Evolutionary conservation across 495 filamentous ascomycete genomes (phyloP), one percentile per base, ranked within the genome.

Genomic region (Neurospora cerealis): DNA sequence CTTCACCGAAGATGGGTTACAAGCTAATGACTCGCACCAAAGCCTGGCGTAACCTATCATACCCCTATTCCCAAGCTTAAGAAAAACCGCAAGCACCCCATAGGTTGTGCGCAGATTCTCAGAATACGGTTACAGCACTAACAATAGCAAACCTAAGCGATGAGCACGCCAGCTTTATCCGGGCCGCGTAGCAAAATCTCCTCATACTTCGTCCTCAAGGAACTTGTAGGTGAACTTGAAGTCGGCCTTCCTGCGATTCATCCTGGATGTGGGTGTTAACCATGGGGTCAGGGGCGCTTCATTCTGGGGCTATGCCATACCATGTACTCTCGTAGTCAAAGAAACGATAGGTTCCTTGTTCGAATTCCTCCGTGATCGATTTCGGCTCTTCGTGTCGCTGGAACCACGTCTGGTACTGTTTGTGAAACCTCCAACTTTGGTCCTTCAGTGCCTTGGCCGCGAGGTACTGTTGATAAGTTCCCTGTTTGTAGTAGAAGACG

Each of bases 271-370:
- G 74, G 73, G 62, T 38, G 44, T 70, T 39, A 76, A 48, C 38
- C 17, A 72, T 17, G 54, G 62, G 39, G 48, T 37, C 19, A 17
- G 70, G 37, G 46, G 38, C 34, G 62, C 13, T 21, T 69, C 37
- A 88, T 93, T 83, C 15, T 34, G 28, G 54, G 54, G 54, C 54
- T 66, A 66, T 66, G 11, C 54, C 54, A 66, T 83, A 99, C 96
- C 96, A 99, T 78, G 96, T 99, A 82, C 95, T 98, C 86, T 99
- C 96, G 78, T 98, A 99, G 82, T 99, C 96, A 83, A 99, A 99
- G 85, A 99, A 99, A 62, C 96, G 90, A 83, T 99, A 99, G 6
- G 96, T 98, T 36, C 96, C 96, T 82, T 99, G 95, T 85, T 99
- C 96, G 75, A 92, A 98, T 80, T 99, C 96, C 80, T 99, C 96